Evolutionary conservation across 2,329 filamentous ascomycete species (phyloP).

Genomic region (Epicoccum nigrum): DNA sequence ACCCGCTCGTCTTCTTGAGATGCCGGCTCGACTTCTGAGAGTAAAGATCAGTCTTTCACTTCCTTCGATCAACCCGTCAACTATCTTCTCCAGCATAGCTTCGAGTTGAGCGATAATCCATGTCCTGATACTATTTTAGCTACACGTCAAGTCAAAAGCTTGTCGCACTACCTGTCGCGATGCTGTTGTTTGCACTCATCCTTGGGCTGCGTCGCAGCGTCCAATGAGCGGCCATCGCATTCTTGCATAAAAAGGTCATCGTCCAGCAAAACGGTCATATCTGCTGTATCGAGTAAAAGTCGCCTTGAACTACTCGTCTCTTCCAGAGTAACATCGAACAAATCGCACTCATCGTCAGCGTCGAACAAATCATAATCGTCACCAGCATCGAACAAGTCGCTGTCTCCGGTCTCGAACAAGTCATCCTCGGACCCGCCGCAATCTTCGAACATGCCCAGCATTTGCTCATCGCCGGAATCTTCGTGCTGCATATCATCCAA

Average conservation of each 20-base stretch:
- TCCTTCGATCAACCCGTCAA: slow-evolving; percentile 59
- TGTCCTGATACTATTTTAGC: slow-evolving; percentile 25
- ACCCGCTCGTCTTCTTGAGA: slow-evolving; percentile 27
- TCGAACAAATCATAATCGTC: background rate
- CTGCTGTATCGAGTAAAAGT: slow-evolving; percentile 1
- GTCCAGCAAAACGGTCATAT: background rate
- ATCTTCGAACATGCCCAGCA: slow-evolving; percentile 23
- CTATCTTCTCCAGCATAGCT: slow-evolving; percentile 59
- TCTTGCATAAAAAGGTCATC: background rate
- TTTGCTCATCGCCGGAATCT: slow-evolving; percentile 30
- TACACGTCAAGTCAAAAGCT: background rate
- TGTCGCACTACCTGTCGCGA: slow-evolving; percentile 22
- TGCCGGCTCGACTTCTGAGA: slow-evolving; percentile 48
- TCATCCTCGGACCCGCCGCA: background rate
- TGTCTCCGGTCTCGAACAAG: slow-evolving; percentile 1
- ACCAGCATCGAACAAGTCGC: background rate
- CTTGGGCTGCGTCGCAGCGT: background rate
- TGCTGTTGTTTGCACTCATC: background rate
- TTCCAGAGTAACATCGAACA: slow-evolving; percentile 6
- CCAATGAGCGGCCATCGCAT: background rate
- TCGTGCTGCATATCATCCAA: slow-evolving; percentile 21
- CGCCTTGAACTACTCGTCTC: slow-evolving; percentile 16
- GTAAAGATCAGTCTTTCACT: slow-evolving; percentile 56
- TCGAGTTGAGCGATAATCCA: slow-evolving; percentile 62
- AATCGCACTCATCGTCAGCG: background rate